phyloP scores from a whole-genome alignment of 2,329 filamentous ascomycete genomes.

The Exophiala xenobiotica region DNA sequence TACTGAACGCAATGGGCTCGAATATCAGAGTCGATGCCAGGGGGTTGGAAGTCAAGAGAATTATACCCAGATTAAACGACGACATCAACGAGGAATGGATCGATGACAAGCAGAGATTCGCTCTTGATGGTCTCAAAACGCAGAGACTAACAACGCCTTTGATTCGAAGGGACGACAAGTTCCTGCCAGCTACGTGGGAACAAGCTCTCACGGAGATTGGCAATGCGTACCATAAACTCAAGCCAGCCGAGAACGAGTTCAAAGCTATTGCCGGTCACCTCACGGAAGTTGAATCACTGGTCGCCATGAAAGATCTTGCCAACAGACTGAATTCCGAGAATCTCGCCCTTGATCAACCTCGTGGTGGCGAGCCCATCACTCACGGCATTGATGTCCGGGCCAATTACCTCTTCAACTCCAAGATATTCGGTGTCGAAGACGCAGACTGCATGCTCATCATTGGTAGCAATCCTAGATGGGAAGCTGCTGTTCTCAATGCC shows the following conservation, averaged over 20 bases:
- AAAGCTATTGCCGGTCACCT: conserved; percentile 91
- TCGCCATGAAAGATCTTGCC: conserved; percentile 94
- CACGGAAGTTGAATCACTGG: conserved; percentile 86
- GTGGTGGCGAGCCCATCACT: conserved; percentile 77
- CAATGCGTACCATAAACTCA: conserved; percentile 73
- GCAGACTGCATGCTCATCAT: conserved; percentile 89
- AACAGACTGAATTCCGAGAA: conserved; percentile 98
- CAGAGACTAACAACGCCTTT: conserved; percentile 92
- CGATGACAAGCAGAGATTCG: conserved; percentile 96
- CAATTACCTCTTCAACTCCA: conserved; percentile 96
- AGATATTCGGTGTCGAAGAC: conserved; percentile 89
- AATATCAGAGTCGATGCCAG: conserved; percentile 92
- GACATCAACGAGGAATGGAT: conserved; percentile 99
- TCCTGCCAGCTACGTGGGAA: conserved; percentile 92
- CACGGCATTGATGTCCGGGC: conserved; percentile 92
- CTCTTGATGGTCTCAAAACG: conserved; percentile 93
- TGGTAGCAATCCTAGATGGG: conserved; percentile 91
- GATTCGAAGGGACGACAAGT: conserved; percentile 83
- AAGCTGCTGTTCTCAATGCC: conserved; percentile 92
- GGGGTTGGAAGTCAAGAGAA: conserved; percentile 92
- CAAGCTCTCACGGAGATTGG: conserved; percentile 87
- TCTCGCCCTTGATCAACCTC: conserved; percentile 84
- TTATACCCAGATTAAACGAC: conserved; percentile 90
- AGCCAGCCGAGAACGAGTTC: conserved; percentile 88
- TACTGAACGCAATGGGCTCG: conserved; percentile 87